A percentile compares a stretch with the other conserved stretches of the same genome.
phyloP scores from a whole-genome alignment of 2,329 filamentous ascomycete genomes.

The Talaromyces sp. region DNA sequence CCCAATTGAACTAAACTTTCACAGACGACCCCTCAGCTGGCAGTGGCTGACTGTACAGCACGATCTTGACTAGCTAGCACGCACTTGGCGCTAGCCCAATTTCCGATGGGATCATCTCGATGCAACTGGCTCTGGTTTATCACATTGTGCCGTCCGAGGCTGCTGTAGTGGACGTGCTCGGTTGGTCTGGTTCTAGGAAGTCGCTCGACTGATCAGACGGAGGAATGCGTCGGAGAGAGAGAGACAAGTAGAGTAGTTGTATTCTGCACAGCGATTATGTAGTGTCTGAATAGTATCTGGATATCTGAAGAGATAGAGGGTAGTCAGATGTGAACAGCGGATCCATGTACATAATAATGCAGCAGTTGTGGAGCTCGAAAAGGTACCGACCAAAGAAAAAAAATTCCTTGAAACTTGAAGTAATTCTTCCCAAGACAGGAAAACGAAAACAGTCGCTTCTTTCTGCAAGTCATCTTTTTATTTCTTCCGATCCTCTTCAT shows the following conservation, averaged over 20 bases:
- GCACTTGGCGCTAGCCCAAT: background rate
- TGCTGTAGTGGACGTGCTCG: background rate
- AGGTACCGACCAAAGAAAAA: slow-evolving; percentile 10
- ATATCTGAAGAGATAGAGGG: no score
- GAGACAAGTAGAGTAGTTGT: no score
- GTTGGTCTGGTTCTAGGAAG: no score
- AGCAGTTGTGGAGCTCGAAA: slow-evolving; percentile 7
- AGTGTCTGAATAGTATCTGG: no score
- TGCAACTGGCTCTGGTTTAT: background rate
- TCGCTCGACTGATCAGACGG: no score
- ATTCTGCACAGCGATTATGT: no score
- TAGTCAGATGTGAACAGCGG: background rate
- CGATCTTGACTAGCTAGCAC: slow-evolving; percentile 2
- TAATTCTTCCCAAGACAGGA: slow-evolving; percentile 17
- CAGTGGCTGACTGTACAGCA: slow-evolving; percentile 9
- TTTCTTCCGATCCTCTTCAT: slow-evolving; percentile 9
- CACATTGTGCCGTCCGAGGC: slow-evolving; percentile 1
- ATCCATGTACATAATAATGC: slow-evolving; percentile 7
- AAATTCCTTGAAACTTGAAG: slow-evolving; percentile 2
- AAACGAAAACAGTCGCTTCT: slow-evolving; percentile 16
- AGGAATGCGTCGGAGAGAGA: background rate
- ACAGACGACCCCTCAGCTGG: slow-evolving; percentile 6
- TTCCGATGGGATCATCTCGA: slow-evolving; percentile 4
- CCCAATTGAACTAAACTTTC: background rate
- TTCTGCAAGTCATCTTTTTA: background rate